phyloP scores from a whole-genome alignment of 2,329 filamentous ascomycete species.

The Zymoseptoria crescenta region DNA sequence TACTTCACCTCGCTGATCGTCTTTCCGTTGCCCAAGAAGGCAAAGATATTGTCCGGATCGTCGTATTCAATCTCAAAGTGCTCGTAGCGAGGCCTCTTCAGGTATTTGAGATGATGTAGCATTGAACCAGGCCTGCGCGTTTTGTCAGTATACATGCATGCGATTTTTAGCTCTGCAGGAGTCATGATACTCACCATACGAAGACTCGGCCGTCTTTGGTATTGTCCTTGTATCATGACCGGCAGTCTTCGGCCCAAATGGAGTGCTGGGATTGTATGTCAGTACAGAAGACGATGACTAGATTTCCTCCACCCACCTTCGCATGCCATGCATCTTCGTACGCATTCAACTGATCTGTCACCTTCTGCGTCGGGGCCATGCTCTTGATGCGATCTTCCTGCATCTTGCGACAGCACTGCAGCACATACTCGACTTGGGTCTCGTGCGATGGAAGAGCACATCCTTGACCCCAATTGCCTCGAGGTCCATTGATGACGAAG shows the following conservation, averaged over 20 bases:
- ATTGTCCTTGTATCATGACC: conserved; percentile 23
- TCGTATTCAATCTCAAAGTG: conserved; percentile 43
- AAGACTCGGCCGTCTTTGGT: conserved; percentile 27
- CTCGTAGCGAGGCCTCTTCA: conserved; percentile 36
- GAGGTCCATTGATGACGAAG: conserved; percentile 23
- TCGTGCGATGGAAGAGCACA: conserved; percentile 14
- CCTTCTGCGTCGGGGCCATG: conserved; percentile 17
- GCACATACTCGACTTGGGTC: conserved; percentile 15
- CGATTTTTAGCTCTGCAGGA: background rate
- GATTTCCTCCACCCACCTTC: conserved; percentile 5
- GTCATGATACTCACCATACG: conserved; percentile 18
- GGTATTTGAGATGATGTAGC: conserved; percentile 19
- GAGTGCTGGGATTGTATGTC: conserved; percentile 3
- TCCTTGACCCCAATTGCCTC: conserved; percentile 16
- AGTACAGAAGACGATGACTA: background rate
- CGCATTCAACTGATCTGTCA: conserved; percentile 18
- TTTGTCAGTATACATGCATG: background rate
- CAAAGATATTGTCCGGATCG: conserved; percentile 35
- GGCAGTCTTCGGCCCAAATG: conserved; percentile 17
- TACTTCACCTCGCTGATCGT: conserved; percentile 24
- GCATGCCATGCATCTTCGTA: conserved; percentile 21
- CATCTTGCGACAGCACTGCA: conserved; percentile 21
- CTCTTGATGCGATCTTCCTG: conserved; percentile 22
- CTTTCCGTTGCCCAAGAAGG: conserved; percentile 43
- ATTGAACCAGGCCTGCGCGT: conserved; percentile 26